Conservation (phyloP, 805 yeast species). For the Kluyveromyces dobzhanskii region DNA sequence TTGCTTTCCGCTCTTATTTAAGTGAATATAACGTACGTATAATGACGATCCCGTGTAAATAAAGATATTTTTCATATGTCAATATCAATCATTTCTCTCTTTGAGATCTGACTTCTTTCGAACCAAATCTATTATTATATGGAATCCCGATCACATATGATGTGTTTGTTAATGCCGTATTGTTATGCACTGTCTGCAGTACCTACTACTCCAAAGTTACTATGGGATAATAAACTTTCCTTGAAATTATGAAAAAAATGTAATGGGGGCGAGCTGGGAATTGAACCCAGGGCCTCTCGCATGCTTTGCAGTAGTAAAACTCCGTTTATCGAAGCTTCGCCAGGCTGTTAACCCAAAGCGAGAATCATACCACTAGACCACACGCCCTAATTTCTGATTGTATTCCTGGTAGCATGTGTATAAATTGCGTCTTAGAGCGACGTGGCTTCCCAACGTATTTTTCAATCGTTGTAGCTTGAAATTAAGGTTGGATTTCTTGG, state of each 20-base stretch:
- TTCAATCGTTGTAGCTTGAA: too few relatives aligned
- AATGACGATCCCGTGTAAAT: constrained; percentile 5
- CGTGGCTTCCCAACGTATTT: not conserved
- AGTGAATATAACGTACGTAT: constrained; percentile 1
- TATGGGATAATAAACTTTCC: not conserved
- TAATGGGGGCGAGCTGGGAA: constrained; percentile 37
- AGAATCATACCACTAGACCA: constrained; percentile 29
- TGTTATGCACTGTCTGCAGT: too few relatives aligned
- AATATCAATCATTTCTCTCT: too few relatives aligned
- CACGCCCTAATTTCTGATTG: constrained; percentile 18
- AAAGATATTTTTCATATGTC: too few relatives aligned
- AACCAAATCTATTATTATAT: too few relatives aligned
- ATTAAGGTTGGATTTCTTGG: too few relatives aligned
- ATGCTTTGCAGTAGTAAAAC: constrained; percentile 16
- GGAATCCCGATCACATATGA: too few relatives aligned
- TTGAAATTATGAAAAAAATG: not conserved
- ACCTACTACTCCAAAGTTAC: not conserved
- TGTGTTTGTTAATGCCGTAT: too few relatives aligned
- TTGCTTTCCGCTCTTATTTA: not conserved
- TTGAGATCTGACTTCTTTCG: too few relatives aligned
- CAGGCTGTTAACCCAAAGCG: constrained; percentile 21
- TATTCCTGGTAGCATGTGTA: too few relatives aligned
- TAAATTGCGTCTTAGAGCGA: too few relatives aligned
- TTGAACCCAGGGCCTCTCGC: constrained; percentile 54
- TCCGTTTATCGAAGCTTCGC: constrained; percentile 6